These are phyloP conservation scores for Serpula lacrymans DNA, from an alignment of 768 basidiomycete species.

Conservation along the genomic window DNA sequence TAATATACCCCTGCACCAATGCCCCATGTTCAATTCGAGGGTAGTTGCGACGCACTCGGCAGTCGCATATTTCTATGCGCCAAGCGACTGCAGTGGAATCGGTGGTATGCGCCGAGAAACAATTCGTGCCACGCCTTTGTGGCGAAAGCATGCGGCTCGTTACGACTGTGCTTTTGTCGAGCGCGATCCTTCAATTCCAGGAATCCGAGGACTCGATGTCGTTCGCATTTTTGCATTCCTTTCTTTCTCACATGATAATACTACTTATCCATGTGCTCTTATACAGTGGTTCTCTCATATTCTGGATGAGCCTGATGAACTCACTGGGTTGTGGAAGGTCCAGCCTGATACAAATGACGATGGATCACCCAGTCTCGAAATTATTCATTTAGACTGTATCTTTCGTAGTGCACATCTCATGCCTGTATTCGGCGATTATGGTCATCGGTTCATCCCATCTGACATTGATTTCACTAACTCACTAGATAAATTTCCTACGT, in stretches of 20 bases:
- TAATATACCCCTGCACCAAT: slow-evolving; percentile 6
- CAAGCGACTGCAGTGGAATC: slow-evolving; percentile 5
- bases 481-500: slow-evolving; percentile 1
- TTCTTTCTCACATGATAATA: not conserved
- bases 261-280: slow-evolving; percentile 3
- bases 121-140: slow-evolving; percentile 1
- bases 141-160: not conserved
- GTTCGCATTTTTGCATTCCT: slow-evolving; percentile 2
- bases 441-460: not conserved
- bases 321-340: slow-evolving; percentile 11
- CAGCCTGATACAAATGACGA: slow-evolving; percentile 7
- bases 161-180: slow-evolving; percentile 9
- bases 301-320: slow-evolving; percentile 2
- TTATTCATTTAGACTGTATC: slow-evolving; percentile 7
- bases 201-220: slow-evolving; percentile 3
- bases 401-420: slow-evolving; percentile 4
- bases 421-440: slow-evolving; percentile 1
- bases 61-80: slow-evolving; percentile 3
- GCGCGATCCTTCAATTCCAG: not conserved
- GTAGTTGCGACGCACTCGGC: not conserved
- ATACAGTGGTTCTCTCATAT: slow-evolving; percentile 4
- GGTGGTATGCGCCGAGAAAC: slow-evolving; percentile 7
- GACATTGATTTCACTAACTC: not conserved
- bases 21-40: slow-evolving; percentile 8
- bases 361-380: not conserved